phyloP scores from a whole-genome alignment of 2,329 filamentous ascomycete genomes.

The Pseudocercospora macadamiae region DNA sequence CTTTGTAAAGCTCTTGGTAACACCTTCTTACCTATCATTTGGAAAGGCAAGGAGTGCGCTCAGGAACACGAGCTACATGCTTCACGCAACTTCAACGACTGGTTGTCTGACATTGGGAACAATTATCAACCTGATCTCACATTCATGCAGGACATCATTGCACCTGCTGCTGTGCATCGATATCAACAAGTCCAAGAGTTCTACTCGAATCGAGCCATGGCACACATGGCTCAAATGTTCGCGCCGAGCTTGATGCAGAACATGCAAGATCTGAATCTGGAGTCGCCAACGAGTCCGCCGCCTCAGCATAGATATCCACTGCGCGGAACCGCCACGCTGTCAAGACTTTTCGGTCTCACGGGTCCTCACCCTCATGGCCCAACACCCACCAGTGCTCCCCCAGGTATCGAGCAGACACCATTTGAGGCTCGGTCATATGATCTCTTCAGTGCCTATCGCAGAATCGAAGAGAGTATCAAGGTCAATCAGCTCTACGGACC shows the following conservation, averaged over 20 bases:
- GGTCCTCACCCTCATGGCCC: slow-evolving; percentile 5
- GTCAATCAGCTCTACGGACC: slow-evolving; percentile 49
- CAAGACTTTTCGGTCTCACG: slow-evolving; percentile 22
- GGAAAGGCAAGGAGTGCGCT: slow-evolving; percentile 87
- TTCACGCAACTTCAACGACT: slow-evolving; percentile 66
- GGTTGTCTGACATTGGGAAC: slow-evolving; percentile 61
- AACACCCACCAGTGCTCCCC: neutral
- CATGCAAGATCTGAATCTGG: slow-evolving; percentile 34
- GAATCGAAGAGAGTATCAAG: slow-evolving; percentile 59
- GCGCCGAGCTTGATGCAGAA: slow-evolving; percentile 34
- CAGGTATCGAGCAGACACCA: slow-evolving; percentile 3
- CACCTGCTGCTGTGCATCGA: slow-evolving; percentile 28
- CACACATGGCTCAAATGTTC: slow-evolving; percentile 35
- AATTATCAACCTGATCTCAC: slow-evolving; percentile 53
- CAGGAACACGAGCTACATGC: slow-evolving; percentile 64
- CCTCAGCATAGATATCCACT: slow-evolving; percentile 19
- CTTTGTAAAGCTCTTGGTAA: slow-evolving; percentile 97
- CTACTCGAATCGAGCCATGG: slow-evolving; percentile 28
- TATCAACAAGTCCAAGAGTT: slow-evolving; percentile 37
- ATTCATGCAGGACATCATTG: slow-evolving; percentile 50
- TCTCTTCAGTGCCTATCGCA: slow-evolving; percentile 58
- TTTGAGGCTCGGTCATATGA: slow-evolving; percentile 28
- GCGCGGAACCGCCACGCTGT: slow-evolving; percentile 20
- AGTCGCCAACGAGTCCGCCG: slow-evolving; percentile 24
- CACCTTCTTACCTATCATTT: slow-evolving; percentile 89